Conservation (phyloP, 1,284 basidiomycete genomes). For the Trichosporon ovoides region DNA sequence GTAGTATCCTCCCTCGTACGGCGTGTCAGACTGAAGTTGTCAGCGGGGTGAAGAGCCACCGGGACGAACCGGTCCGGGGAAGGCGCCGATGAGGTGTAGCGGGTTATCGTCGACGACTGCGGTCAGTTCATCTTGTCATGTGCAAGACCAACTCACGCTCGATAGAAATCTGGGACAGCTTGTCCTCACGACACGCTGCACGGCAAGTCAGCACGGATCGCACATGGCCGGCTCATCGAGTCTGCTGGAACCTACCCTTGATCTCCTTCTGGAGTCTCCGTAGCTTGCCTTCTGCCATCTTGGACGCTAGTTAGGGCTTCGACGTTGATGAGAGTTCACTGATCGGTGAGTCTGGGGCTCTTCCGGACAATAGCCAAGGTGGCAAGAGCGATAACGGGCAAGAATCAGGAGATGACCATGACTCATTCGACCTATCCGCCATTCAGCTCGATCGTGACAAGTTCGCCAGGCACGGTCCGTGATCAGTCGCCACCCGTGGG, state of each 20-base stretch:
- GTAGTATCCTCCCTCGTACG: slow-evolving; percentile 88
- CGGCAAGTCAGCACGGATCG: neutral
- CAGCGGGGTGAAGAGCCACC: neutral
- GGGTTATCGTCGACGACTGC: slow-evolving; percentile 74
- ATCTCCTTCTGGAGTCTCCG: slow-evolving; percentile 91
- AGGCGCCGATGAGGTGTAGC: slow-evolving; percentile 81
- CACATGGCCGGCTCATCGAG: neutral
- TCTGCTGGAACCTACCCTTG: slow-evolving; percentile 56
- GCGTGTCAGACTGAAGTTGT: slow-evolving; percentile 69
- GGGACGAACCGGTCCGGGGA: slow-evolving; percentile 71
- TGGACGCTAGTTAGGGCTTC: slow-evolving; percentile 8
- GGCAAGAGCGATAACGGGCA: neutral
- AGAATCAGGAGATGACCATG: neutral
- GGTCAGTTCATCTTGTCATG: slow-evolving; percentile 3
- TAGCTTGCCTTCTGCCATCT: slow-evolving; percentile 68
- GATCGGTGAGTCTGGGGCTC: no score
- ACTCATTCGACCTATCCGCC: no score
- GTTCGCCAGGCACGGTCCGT: neutral
- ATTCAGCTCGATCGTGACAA: slow-evolving; percentile 3
- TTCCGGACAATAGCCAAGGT: no score
- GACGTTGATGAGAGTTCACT: no score
- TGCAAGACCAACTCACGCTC: slow-evolving; percentile 51
- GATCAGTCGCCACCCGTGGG: slow-evolving; percentile 1
- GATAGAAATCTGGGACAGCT: slow-evolving; percentile 73
- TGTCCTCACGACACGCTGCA: slow-evolving; percentile 56